Evolutionary conservation across 2,329 filamentous ascomycete species (phyloP), one percentile per base, ranked within the genome.

Genomic region (Penicillium sp.): DNA sequence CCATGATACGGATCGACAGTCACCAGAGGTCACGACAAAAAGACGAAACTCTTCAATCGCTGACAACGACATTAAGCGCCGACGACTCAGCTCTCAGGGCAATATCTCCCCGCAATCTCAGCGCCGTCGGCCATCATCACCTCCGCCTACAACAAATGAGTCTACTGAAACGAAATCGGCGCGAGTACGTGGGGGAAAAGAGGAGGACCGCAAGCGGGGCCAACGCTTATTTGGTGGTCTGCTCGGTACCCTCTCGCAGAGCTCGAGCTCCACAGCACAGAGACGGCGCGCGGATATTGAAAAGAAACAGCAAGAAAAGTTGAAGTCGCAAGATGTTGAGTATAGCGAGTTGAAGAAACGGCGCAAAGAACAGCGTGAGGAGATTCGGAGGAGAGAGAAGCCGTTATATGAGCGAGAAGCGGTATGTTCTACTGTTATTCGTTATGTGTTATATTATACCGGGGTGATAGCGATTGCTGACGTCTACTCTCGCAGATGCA

Each of bases 171-270:
- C 48, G 18, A 62, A 54, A 49, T 57, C 58, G 26, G 44, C 56
- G n/a, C 53, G 55, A 26, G 58, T 27, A 8, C 46, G 64, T 55
- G 77, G 70, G 52, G 74, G 80, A 47, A 75, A 79, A 27, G 78
- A 85, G 53, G 89, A 95, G 66, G 93, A 97, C 70, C 90, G 87
- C 72, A 91, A 89, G 70, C 87, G 93, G 35, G 89, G 90, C 19
- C 88, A 89, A 72, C 84, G 93, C 49, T 79, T 97, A 57, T 97
- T 97, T 69, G 92, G 93, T 57, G 89, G 87, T 34, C 76, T 95
- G 53, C 78, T 94, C 56, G 89, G 82, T 70, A 90, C 88, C 35
- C 80, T 96, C 56, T 91, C 87, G 72, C 89, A 93, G 74, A 86
- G 82, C 65, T 81, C 81, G 68, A 82, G 79, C 69, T 76, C 80